Conservation (phyloP, 371 early-diverging fungal species). For the Lichtheimia ornata region DNA sequence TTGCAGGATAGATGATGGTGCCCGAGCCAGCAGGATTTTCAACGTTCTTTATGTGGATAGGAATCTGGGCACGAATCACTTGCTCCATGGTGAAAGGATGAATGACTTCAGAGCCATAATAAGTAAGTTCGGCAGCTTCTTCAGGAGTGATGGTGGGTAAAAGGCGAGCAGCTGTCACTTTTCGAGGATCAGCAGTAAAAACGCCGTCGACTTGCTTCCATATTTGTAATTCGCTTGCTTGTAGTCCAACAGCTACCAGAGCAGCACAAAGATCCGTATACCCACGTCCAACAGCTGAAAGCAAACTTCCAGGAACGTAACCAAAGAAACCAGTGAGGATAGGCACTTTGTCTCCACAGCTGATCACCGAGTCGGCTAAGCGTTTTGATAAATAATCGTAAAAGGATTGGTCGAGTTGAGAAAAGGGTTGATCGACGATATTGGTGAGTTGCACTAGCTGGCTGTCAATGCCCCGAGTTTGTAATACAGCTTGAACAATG, state of each 20-base stretch:
- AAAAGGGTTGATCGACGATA: slow-evolving; percentile 76
- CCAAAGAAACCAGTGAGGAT: slow-evolving; percentile 97
- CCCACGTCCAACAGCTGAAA: slow-evolving; percentile 93
- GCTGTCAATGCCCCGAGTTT: slow-evolving; percentile 80
- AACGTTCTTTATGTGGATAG: slow-evolving; percentile 97
- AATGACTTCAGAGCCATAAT: slow-evolving; percentile 97
- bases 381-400: slow-evolving; percentile 83
- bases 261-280: slow-evolving; percentile 99
- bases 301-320: slow-evolving; percentile 90
- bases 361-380: slow-evolving; percentile 61
- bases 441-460: slow-evolving; percentile 82
- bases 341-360: slow-evolving; percentile 69
- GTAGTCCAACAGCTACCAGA: slow-evolving; percentile 86
- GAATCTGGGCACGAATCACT: slow-evolving; percentile 90
- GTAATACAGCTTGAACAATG: slow-evolving; percentile 81
- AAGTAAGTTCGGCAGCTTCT: slow-evolving; percentile 97
- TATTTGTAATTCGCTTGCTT: slow-evolving; percentile 90
- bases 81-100: slow-evolving; percentile 99
- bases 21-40: slow-evolving; percentile 89
- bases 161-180: slow-evolving; percentile 84
- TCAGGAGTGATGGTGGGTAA: slow-evolving; percentile 95
- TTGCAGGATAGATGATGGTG: slow-evolving; percentile 85
- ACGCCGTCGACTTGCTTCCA: slow-evolving; percentile 99
- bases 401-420: slow-evolving; percentile 81
- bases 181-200: slow-evolving; percentile 98